Percentiles rank a stretch among this genome's conserved stretches.
Evolutionary conservation across 108 stramenopile species (phyloP).

Genomic region (Chaetoceros tenuissimus): DNA sequence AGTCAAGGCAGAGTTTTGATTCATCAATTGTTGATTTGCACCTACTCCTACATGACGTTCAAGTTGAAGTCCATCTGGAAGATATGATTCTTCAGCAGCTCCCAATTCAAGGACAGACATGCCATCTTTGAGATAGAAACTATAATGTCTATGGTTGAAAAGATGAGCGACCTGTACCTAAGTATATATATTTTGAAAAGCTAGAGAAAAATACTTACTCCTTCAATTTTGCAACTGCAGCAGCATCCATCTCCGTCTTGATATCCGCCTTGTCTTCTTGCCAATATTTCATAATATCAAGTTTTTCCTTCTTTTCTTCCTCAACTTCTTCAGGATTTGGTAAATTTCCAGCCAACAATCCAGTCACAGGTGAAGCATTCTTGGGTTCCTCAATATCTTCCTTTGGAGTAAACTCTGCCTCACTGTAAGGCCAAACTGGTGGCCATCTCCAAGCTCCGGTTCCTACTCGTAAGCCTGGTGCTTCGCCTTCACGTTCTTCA

Average conservation of each 20-base stretch:
- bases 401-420: slow-evolving; percentile 45
- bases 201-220: slow-evolving; percentile 29
- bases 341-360: slow-evolving; percentile 4
- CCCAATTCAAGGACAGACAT: slow-evolving; percentile 81
- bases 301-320: slow-evolving; percentile 24
- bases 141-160: slow-evolving; percentile 44
- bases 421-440: slow-evolving; percentile 80
- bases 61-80: slow-evolving; percentile 54
- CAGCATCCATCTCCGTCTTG: slow-evolving; percentile 51
- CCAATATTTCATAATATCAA: slow-evolving; percentile 62
- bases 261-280: slow-evolving; percentile 43
- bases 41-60: slow-evolving; percentile 73
- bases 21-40: slow-evolving; percentile 49
- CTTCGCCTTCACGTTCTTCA: slow-evolving; percentile 45
- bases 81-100: slow-evolving; percentile 78
- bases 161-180: background rate
- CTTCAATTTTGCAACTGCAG: slow-evolving; percentile 52
- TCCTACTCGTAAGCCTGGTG: slow-evolving; percentile 80
- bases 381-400: slow-evolving; percentile 31
- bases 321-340: slow-evolving; percentile 17
- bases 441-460: slow-evolving; percentile 81
- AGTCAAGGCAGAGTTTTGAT: slow-evolving; percentile 64
- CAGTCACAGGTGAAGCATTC: slow-evolving; percentile 2
- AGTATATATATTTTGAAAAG: background rate
- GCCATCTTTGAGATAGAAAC: slow-evolving; percentile 68